phyloP scores from a whole-genome alignment of 1,139 yeast species.

The Magnusiomyces suaveolens region DNA sequence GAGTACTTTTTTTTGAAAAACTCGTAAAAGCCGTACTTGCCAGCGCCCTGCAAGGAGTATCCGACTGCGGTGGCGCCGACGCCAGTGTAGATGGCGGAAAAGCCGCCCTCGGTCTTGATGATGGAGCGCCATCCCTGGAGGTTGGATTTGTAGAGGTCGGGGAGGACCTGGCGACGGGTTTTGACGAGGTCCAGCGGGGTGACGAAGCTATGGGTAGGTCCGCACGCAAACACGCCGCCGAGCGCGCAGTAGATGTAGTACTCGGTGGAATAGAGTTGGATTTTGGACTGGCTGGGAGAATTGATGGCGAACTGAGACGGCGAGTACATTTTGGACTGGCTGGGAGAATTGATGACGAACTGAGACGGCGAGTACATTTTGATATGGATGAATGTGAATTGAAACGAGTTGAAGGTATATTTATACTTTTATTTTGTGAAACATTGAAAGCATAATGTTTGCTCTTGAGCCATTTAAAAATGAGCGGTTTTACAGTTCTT shows the following conservation, averaged over 20 bases:
- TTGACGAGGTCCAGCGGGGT: conserved; percentile 74
- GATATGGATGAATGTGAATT: no score
- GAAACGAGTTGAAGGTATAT: no score
- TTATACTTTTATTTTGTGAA: no score
- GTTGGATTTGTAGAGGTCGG: conserved; percentile 52
- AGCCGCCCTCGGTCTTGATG: conserved; percentile 47
- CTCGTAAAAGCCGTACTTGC: conserved; percentile 79
- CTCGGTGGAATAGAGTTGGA: conserved; percentile 44
- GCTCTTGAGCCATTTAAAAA: no score
- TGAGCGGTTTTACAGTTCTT: no score
- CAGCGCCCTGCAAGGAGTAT: conserved; percentile 78
- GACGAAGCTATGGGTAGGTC: conserved; percentile 72
- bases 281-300: conserved; percentile 17
- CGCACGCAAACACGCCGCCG: conserved; percentile 75
- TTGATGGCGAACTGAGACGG: neutral
- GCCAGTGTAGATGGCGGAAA: conserved; percentile 59
- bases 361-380: conserved; percentile 23
- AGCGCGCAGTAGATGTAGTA: conserved; percentile 61
- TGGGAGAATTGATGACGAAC: conserved; percentile 1
- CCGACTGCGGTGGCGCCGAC: conserved; percentile 75
- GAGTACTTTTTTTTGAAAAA: conserved; percentile 59
- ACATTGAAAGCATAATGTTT: no score
- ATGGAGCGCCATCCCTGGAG: conserved; percentile 58
- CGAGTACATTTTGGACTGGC: conserved; percentile 23
- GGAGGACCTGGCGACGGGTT: conserved; percentile 66